Conservation (phyloP, 257 asterid genomes). For the Rehmannia glutinosa region DNA sequence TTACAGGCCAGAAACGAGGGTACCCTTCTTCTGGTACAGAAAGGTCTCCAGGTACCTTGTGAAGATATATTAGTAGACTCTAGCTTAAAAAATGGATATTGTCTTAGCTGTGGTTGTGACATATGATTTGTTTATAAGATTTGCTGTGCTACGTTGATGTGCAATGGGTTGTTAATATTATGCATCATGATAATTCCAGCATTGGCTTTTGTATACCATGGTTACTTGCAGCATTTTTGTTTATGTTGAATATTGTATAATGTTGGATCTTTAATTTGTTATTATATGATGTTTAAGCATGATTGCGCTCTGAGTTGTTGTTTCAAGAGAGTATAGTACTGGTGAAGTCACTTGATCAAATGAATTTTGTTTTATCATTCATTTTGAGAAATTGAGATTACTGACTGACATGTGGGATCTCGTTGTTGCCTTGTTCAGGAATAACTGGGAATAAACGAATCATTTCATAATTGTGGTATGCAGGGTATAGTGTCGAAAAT, state of each 20-base stretch:
- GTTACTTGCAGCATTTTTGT: background rate
- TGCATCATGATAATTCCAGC: too few species aligned
- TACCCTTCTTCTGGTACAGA: conserved; percentile 47
- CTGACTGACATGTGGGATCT: background rate
- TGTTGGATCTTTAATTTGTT: background rate
- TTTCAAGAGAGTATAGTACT: too few species aligned
- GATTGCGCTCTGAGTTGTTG: background rate
- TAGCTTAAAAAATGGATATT: background rate
- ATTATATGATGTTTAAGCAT: background rate
- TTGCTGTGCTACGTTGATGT: background rate
- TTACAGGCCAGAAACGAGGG: conserved; percentile 78
- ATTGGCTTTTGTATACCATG: background rate
- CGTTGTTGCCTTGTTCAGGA: background rate
- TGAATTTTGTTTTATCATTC: too few species aligned
- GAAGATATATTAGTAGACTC: background rate
- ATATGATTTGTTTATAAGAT: background rate
- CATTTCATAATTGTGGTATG: background rate
- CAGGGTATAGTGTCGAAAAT: background rate
- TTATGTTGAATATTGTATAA: background rate
- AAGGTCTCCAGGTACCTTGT: conserved; percentile 59
- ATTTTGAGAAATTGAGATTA: too few species aligned
- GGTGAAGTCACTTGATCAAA: too few species aligned
- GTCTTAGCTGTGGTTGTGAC: too few species aligned
- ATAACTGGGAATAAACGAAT: background rate
- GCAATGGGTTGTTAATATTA: background rate